Evolutionary conservation across 345 rosid genomes (phyloP).

Genomic region (Rubroshorea leprosula): DNA sequence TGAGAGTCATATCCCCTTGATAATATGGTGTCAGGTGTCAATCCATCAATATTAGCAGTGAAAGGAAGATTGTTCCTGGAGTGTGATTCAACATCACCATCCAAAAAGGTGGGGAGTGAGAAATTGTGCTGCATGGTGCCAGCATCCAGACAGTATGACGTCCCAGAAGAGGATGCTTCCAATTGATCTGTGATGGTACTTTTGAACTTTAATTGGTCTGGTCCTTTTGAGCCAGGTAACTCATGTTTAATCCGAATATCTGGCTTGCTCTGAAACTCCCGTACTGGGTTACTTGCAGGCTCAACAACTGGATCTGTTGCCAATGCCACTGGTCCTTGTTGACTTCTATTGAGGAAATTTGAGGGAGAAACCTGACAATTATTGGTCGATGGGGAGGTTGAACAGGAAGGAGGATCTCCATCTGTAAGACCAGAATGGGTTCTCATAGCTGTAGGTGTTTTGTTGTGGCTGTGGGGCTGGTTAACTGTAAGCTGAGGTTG

Average conservation of each 20-base stretch:
- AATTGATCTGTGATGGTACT: conserved; percentile 60
- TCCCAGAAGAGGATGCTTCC: conserved; percentile 90
- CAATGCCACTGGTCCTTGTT: conserved; percentile 48
- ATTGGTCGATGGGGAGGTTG: conserved; percentile 92
- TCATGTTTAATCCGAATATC: conserved; percentile 58
- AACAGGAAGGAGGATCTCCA: conserved; percentile 93
- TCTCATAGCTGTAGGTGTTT: conserved; percentile 40
- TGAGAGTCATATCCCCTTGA: conserved; percentile 87
- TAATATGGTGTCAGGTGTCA: conserved; percentile 72
- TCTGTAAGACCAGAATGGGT: conserved; percentile 69
- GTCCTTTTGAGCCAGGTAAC: conserved; percentile 42
- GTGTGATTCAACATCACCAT: conserved; percentile 68
- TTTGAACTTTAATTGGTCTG: conserved; percentile 60
- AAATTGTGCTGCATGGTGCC: conserved; percentile 67
- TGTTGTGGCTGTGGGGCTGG: conserved; percentile 54
- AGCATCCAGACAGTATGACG: conserved; percentile 84
- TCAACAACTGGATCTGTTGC: conserved; percentile 49
- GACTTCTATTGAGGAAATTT: conserved; percentile 61
- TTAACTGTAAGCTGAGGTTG: conserved; percentile 52
- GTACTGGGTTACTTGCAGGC: conserved; percentile 49
- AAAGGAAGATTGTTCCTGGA: conserved; percentile 59
- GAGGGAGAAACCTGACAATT: conserved; percentile 72
- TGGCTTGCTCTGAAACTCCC: conserved; percentile 64
- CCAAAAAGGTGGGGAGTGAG: conserved; percentile 68
- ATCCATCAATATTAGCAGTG: conserved; percentile 50